Evolutionary conservation across 345 rosid species (phyloP), one percentile per base, ranked within the genome.

Genomic region (Barbarea vulgaris): DNA sequence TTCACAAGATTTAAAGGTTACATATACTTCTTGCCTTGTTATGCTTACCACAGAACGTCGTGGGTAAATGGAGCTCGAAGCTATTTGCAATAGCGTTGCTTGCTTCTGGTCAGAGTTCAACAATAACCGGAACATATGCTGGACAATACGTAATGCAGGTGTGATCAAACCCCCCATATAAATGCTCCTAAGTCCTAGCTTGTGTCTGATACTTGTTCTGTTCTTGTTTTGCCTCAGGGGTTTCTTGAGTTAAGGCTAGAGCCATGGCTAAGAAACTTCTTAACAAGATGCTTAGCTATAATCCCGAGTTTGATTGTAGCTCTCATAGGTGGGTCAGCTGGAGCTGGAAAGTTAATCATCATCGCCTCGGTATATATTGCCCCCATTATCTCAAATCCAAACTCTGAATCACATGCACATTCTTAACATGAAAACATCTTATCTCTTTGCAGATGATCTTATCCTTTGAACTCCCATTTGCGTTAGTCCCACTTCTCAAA

Each of bases 101-200:
- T 70, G 96, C 96, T 60, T 93, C 98, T 1, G 96, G 98, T 69
- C 96, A 93, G 86, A 93, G 98, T 83, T 93, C 96, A 61, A 93
- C 98, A 5, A 90, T 93, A 75, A 93, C 98, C 9, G 96, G 98
- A 77, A 93, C 98, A 36, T 93, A 90, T 83, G 96, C 98, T 8
- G 98, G 98, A 72, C 98, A 93, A 70, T 93, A 93, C 79, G 90
- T 93, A 52, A 93, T 88, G 97, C 94, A 87, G 96, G 98, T 93
- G 98, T 91, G 82, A 24, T 51, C 36, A 69, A 54, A 18, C 8
- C 14, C 48, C 55, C 44, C 52, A 13, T 0, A 4, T 11, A 70
- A 21, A 21, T 54, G 28, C 71, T 73, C 34, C 3, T 4, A 21
- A 42, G 56, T 44, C 39, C 21, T 64, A n/a, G 7, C 25, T 22